A percentile compares a stretch with the other conserved stretches of the same genome.
Conservation (phyloP, 2,329 filamentous ascomycete species). For the Apiospora aurea region DNA sequence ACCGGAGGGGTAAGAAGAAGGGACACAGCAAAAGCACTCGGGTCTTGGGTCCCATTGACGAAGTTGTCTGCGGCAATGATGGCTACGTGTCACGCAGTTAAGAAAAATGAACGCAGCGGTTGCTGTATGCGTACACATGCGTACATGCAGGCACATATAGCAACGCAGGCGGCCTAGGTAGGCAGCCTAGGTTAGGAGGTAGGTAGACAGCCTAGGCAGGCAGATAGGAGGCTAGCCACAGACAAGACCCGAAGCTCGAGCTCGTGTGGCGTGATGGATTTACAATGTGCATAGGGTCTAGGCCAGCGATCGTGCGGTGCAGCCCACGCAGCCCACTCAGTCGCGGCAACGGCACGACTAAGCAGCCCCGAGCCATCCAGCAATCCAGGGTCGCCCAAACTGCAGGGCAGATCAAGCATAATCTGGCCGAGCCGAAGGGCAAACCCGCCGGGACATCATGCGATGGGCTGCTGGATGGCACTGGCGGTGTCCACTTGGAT, state of each 20-base stretch:
- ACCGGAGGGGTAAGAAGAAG: slow-evolving; percentile 6
- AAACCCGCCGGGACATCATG: slow-evolving; percentile 17
- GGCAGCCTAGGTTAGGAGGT: too few species aligned
- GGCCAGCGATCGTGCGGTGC: slow-evolving; percentile 12
- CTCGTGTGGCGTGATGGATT: slow-evolving; percentile 5
- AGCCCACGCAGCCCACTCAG: slow-evolving; percentile 9
- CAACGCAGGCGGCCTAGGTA: too few species aligned
- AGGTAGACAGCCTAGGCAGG: background rate
- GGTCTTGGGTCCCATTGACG: background rate
- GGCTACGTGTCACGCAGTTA: background rate
- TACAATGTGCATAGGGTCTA: slow-evolving; percentile 16
- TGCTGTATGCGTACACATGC: slow-evolving; percentile 13
- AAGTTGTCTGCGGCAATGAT: background rate
- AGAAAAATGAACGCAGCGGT: background rate
- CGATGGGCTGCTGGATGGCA: slow-evolving; percentile 12
- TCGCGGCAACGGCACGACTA: slow-evolving; percentile 6
- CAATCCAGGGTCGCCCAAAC: slow-evolving; percentile 14
- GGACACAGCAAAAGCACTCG: background rate
- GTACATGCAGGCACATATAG: background rate
- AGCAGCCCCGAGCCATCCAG: background rate
- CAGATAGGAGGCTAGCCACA: background rate
- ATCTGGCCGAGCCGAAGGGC: slow-evolving; percentile 19
- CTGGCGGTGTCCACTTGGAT: slow-evolving; percentile 8
- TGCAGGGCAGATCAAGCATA: slow-evolving; percentile 14
- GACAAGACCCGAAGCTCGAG: background rate